Evolutionary conservation across 2,329 filamentous ascomycete genomes (phyloP), one percentile per base, ranked within the genome.

Genomic region (Calonectria ilicicola): DNA sequence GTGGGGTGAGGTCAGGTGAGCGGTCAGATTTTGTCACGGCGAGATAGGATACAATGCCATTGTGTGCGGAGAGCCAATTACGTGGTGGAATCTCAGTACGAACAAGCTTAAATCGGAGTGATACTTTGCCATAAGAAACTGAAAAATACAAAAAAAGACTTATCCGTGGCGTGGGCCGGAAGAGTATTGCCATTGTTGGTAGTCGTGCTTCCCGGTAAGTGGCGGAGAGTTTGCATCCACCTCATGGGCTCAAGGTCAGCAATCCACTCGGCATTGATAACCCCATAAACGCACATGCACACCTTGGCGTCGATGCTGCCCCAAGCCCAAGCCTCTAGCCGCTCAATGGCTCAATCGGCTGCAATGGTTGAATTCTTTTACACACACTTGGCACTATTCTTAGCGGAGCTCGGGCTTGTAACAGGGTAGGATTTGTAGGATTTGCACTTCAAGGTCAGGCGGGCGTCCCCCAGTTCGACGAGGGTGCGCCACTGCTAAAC

Each of bases 1-100:
- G 68, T 66, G 67, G 68, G 68, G 62, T 69, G 66, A 63, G 26
- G n/a, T 23, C 23, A 44, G 26, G 38, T 46, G 27, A 38, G 19
- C 9, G 38, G 35, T 32, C 58, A 15, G 44, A 38, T 40, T 26
- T 58, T 38, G 21, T 15, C 14, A 53, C 23, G 6, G 17, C 19
- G 15, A 26, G 21, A 12, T 23, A 23, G 3, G n/a, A 40, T 40
- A 15, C 19, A 21, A 26, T 3, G 8, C 2, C n/a, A 19, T 17
- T 35, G 32, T 35, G 32, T 12, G 32, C 32, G 12, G 32, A 35
- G 32, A 35, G 21, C 5, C 53, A 60, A 27, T n/a, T 26, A 15
- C 21, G 26, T 26, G 2, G 26, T 10, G 53, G 26, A 12, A 40
- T 12, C 29, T 35, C 32, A 26, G 17, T 40, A 32, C 32, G 35